phyloP scores from a whole-genome alignment of 768 basidiomycete genomes.

The Russula ochroleuca region DNA sequence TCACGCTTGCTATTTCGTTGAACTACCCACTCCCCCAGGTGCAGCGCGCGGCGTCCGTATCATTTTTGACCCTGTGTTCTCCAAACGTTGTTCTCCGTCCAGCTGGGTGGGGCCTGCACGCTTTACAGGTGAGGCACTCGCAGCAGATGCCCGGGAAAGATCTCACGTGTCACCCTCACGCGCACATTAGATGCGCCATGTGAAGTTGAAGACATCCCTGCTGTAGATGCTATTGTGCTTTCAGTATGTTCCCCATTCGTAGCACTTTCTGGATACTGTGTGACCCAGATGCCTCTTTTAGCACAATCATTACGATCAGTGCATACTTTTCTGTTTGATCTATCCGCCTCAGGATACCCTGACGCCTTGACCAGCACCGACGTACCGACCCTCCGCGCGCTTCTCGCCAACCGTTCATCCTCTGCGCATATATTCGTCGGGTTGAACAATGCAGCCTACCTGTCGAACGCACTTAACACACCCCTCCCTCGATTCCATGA shows the following conservation, averaged over 20 bases:
- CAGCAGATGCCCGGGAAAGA: background rate
- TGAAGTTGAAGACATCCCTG: slow-evolving; percentile 42
- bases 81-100: slow-evolving; percentile 36
- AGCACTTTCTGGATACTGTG: background rate
- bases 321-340: slow-evolving; percentile 1
- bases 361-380: slow-evolving; percentile 33
- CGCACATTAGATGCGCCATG: slow-evolving; percentile 36
- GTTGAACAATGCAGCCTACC: slow-evolving; percentile 40
- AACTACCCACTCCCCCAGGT: slow-evolving; percentile 35
- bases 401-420: slow-evolving; percentile 29
- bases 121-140: slow-evolving; percentile 33
- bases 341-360: background rate
- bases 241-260: slow-evolving; percentile 37
- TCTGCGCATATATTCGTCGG: slow-evolving; percentile 44
- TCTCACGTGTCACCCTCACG: background rate
- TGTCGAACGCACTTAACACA: slow-evolving; percentile 34
- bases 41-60: slow-evolving; percentile 39
- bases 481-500: slow-evolving; percentile 37
- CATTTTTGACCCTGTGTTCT: slow-evolving; percentile 40
- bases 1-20: slow-evolving; percentile 41
- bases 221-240: slow-evolving; percentile 48
- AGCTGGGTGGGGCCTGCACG: slow-evolving; percentile 35
- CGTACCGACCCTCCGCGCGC: slow-evolving; percentile 33
- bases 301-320: slow-evolving; percentile 42
- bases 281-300: slow-evolving; percentile 9